A percentile compares a stretch with the other conserved stretches of the same genome.
Conservation (phyloP, 768 basidiomycete genomes). For the Gymnopilus junonius region DNA sequence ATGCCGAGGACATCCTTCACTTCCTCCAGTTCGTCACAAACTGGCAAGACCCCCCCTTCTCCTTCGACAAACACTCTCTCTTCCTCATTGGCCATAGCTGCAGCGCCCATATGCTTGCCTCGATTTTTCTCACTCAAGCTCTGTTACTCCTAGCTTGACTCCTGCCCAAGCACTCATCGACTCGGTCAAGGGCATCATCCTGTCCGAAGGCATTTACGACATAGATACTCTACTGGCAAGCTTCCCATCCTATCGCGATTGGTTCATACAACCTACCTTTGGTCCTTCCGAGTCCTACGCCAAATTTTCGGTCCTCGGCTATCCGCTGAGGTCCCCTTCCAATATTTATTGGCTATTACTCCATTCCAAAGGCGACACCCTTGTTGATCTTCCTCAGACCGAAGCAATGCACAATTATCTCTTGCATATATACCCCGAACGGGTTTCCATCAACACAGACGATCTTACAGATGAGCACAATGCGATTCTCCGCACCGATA, state of each 20-base stretch:
- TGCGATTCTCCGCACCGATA: conserved; percentile 46
- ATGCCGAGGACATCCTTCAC: conserved; percentile 65
- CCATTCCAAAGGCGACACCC: conserved; percentile 74
- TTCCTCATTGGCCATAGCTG: conserved; percentile 82
- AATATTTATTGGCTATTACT: conserved; percentile 69
- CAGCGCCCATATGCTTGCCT: conserved; percentile 78
- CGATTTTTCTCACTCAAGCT: conserved; percentile 64
- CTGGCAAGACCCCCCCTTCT: conserved; percentile 45
- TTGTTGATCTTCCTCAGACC: conserved; percentile 69
- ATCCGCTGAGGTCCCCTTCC: conserved; percentile 37
- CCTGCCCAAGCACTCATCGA: conserved; percentile 47
- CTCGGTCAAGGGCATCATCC: conserved; percentile 55
- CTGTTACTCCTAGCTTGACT: conserved; percentile 43
- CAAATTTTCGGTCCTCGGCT: conserved; percentile 47
- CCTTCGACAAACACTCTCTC: conserved; percentile 46
- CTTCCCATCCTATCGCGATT: conserved; percentile 69
- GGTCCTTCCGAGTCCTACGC: conserved; percentile 53
- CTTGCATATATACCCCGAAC: conserved; percentile 28
- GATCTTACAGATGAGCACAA: conserved; percentile 57
- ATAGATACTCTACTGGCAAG: conserved; percentile 62
- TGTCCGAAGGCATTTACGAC: conserved; percentile 84
- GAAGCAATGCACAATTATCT: conserved; percentile 62
- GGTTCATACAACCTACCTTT: conserved; percentile 74
- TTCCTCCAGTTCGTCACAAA: conserved; percentile 62
- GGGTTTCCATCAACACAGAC: conserved; percentile 38